phyloP scores from a whole-genome alignment of 1,284 basidiomycete genomes.

The Puccinia horiana region DNA sequence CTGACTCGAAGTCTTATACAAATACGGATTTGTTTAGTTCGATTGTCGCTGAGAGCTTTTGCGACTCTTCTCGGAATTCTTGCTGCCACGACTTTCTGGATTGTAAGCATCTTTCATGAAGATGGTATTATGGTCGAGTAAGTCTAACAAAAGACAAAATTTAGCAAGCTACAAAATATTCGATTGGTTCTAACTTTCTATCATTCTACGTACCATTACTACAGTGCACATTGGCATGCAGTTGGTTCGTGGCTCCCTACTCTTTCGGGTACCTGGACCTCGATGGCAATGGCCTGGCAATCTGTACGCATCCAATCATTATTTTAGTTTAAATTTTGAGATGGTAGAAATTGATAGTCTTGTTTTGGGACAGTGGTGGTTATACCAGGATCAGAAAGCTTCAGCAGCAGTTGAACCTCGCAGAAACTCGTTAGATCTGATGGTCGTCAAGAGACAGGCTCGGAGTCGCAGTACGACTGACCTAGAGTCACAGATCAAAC shows the following conservation, averaged over 20 bases:
- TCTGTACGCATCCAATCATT: neutral
- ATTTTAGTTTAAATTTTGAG: too few relatives aligned
- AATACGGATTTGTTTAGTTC: neutral
- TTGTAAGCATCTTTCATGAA: neutral
- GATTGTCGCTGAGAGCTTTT: neutral
- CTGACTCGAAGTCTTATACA: too few relatives aligned
- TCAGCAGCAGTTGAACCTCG: too few relatives aligned
- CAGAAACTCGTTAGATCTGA: too few relatives aligned
- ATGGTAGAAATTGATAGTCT: neutral
- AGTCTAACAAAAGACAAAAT: neutral
- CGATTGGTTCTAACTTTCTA: neutral
- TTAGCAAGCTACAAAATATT: neutral
- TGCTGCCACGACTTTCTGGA: neutral
- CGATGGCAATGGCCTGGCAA: slow-evolving; percentile 2
- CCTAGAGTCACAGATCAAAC: too few relatives aligned
- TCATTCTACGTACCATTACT: too few relatives aligned
- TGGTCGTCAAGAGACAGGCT: too few relatives aligned
- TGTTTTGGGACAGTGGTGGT: neutral
- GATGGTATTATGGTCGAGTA: neutral
- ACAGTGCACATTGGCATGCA: slow-evolving; percentile 11
- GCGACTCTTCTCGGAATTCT: slow-evolving; percentile 2
- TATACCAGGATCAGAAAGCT: neutral
- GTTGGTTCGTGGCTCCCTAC: neutral
- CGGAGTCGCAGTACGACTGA: too few relatives aligned
- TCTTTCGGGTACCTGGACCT: neutral